Conservation (phyloP, 108 stramenopile genomes). For the Cyclotella baltica region DNA sequence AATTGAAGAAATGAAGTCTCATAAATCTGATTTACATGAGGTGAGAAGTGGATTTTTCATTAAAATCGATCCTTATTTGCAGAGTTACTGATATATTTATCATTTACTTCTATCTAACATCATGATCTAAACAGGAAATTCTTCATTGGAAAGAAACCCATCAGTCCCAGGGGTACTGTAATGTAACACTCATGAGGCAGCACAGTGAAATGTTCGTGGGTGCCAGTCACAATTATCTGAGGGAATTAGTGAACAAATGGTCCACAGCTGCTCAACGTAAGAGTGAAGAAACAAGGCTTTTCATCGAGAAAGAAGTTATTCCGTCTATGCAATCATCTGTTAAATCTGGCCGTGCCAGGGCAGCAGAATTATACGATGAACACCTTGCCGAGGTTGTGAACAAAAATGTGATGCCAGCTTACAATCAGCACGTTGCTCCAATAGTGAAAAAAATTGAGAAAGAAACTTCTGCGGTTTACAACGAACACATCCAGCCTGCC, state of each 20-base stretch:
- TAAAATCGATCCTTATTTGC: too few relatives aligned
- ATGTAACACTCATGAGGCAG: conserved; percentile 42
- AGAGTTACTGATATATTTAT: too few relatives aligned
- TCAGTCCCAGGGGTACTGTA: conserved; percentile 46
- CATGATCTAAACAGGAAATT: conserved; percentile 47
- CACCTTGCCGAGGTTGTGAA: conserved; percentile 29
- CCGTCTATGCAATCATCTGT: conserved; percentile 4
- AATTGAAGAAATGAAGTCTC: conserved; percentile 16
- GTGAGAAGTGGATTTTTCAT: conserved; percentile 23
- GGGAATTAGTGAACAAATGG: conserved; percentile 9
- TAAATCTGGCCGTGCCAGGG: conserved; percentile 11
- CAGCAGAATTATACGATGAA: conserved; percentile 31
- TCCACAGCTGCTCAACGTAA: conserved; percentile 9
- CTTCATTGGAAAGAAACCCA: conserved; percentile 49
- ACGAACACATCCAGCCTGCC: conserved; percentile 33
- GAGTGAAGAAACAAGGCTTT: conserved; percentile 18
- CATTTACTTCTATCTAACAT: too few relatives aligned
- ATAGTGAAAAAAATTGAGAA: too few relatives aligned
- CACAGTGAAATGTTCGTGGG: conserved; percentile 37
- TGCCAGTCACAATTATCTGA: conserved; percentile 23
- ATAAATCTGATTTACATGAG: conserved; percentile 29
- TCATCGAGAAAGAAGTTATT: conserved; percentile 11
- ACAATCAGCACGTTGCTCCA: conserved; percentile 47
- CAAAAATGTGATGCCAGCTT: conserved; percentile 25
- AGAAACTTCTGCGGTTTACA: too few relatives aligned